phyloP scores from a whole-genome alignment of 495 filamentous ascomycete species.

The Neurospora terricola region DNA sequence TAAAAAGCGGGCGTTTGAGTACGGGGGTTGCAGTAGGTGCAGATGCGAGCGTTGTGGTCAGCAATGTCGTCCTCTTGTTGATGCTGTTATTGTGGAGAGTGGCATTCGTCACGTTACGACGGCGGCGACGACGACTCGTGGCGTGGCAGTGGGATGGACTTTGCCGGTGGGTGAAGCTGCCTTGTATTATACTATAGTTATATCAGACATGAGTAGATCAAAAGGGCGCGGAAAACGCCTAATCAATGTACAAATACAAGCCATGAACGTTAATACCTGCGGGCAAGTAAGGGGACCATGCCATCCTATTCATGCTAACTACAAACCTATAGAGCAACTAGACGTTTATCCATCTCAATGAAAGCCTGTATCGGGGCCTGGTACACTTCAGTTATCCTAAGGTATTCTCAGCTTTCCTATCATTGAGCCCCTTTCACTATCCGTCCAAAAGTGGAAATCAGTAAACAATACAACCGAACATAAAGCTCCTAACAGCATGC shows the following conservation, averaged over 20 bases:
- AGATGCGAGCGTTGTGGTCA: background rate
- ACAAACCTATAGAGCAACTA: background rate
- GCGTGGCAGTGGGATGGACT: background rate
- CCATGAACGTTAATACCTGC: background rate
- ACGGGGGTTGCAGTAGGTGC: background rate
- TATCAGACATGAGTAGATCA: constrained; percentile 10
- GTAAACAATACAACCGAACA: background rate
- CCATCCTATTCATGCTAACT: background rate
- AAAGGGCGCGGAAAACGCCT: background rate
- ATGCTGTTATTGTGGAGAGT: background rate
- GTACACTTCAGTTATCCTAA: background rate
- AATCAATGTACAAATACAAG: constrained; percentile 5
- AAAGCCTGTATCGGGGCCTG: background rate
- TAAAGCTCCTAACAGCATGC: background rate
- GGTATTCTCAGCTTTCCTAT: background rate
- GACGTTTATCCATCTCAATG: background rate
- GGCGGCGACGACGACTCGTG: background rate
- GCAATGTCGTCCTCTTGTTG: background rate
- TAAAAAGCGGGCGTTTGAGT: background rate
- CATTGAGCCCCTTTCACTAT: background rate
- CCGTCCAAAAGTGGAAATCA: background rate
- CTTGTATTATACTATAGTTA: constrained; percentile 12
- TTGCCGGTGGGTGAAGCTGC: background rate
- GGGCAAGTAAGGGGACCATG: background rate
- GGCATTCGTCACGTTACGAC: background rate